Evolutionary conservation across 192 early-diverging fungal genomes (phyloP), one percentile per base, ranked within the genome.

Genomic region (Coemansia sp.): DNA sequence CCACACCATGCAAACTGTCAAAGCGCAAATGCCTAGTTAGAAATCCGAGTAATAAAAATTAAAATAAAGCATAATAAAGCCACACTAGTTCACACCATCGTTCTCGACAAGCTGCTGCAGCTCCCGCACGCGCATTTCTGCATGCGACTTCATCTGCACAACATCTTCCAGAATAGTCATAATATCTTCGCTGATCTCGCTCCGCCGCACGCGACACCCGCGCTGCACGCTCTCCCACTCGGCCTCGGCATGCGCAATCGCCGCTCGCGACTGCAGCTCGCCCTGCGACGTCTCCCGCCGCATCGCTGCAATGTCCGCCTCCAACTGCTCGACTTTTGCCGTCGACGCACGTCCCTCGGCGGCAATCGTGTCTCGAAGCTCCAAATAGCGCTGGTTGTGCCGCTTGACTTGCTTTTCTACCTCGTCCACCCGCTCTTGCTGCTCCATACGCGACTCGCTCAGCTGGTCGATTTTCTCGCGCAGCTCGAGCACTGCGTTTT

Each of bases 141-240:
- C 54, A 21, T 82, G 74, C 17, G 62, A 38, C 49, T 69, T 67
- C 70, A 73, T 76, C 62, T 76, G 74, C 55, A 76, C 58, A 0
- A 61, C 70, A 25, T 76, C 75, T 38, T 82, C 79, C 3, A 82
- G 60, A 21, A 68, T 63, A 6, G 67, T 60, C 14, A 82, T 75
- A 5, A 82, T 70, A 35, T 77, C 75, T 38, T 82, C 70, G 41
- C 65, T 69, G 12, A 82, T 70, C 58, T 82, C 79, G 0, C 65
- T 65, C 10, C 79, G 65, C 7, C 79, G 79, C 70, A 70, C 22
- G 22, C 75, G 63, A 23, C 75, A 76, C 0, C 79, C 79, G 37
- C 74, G 79, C 74, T 73, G 73, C 7, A 82, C 79, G 55, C 73
- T 82, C 47, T 82, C 75, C 70, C 70, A 70, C 58, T 82, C 79